Percentiles rank a stretch among this genome's conserved stretches.
Conservation (phyloP, 306 rosid species). For the Cicer yamashitae region DNA sequence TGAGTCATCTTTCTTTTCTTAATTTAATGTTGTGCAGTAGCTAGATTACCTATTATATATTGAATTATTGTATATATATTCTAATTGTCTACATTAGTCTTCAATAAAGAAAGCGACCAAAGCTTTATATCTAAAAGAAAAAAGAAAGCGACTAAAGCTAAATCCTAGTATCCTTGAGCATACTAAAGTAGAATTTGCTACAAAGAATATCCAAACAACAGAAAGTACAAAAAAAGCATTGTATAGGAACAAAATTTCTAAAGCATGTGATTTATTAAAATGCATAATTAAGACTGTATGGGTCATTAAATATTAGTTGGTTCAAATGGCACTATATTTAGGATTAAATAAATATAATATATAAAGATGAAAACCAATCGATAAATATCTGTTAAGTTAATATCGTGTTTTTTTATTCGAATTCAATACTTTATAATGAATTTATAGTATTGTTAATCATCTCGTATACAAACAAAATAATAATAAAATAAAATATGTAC, state of each 20-base stretch:
- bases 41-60: slow-evolving; percentile 11
- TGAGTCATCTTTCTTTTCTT: slow-evolving; percentile 28
- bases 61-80: slow-evolving; percentile 5
- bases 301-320: background rate
- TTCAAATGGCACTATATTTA: background rate
- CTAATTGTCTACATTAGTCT: slow-evolving; percentile 29
- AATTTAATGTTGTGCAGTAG: slow-evolving; percentile 14
- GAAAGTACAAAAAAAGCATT: slow-evolving; percentile 35
- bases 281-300: background rate
- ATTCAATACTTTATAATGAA: no score
- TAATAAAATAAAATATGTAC: no score
- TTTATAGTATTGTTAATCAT: no score
- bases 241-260: slow-evolving; percentile 1
- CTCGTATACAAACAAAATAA: no score
- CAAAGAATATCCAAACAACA: slow-evolving; percentile 32
- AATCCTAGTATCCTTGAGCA: slow-evolving; percentile 34
- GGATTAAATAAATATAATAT: background rate
- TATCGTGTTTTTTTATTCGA: no score
- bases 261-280: slow-evolving; percentile 8
- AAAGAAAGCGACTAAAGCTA: slow-evolving; percentile 35
- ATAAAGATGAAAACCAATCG: rapidly evolving
- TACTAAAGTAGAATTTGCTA: slow-evolving; percentile 21
- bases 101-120: slow-evolving; percentile 34
- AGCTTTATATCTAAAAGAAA: slow-evolving; percentile 22
- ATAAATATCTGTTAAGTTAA: no score